phyloP scores from a whole-genome alignment of 257 asterid species.

The Leptodermis oblonga region DNA sequence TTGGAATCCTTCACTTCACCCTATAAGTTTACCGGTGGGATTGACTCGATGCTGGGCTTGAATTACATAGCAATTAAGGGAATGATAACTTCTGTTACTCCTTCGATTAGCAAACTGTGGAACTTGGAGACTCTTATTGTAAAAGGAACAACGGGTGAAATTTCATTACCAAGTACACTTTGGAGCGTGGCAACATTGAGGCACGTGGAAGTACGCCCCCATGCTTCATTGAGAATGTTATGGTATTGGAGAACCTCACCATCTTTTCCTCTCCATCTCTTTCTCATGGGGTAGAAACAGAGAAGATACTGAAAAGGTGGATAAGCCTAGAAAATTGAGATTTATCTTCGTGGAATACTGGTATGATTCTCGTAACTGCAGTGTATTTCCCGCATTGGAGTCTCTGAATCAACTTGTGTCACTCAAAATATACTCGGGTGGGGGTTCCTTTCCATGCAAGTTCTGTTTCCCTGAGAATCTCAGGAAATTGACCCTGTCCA shows the following conservation, averaged over 20 bases:
- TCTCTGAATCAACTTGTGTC: constrained; percentile 10
- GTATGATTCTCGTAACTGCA: too few relatives aligned
- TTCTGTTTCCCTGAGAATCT: constrained; percentile 15
- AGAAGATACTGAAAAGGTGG: constrained; percentile 5
- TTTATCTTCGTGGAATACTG: too few relatives aligned
- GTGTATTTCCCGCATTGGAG: too few relatives aligned
- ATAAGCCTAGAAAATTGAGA: too few relatives aligned
- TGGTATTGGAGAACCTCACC: not conserved
- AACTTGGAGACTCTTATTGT: not conserved
- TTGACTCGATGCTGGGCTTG: not conserved
- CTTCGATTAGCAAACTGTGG: not conserved
- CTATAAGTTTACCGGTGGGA: not conserved
- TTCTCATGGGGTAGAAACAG: not conserved
- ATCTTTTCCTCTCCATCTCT: constrained; percentile 10
- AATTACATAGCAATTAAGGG: not conserved
- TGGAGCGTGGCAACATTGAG: not conserved
- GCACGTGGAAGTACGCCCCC: not conserved
- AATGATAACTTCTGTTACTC: not conserved
- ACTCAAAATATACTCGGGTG: not conserved
- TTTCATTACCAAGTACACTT: not conserved
- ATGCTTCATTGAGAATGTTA: not conserved
- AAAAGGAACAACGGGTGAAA: constrained; percentile 2
- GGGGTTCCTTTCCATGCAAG: not conserved
- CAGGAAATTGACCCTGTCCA: constrained; percentile 14
- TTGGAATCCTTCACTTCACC: not conserved